Base-by-base conservation (phyloP, 148 eudicot species). In the Silene uniflora region DNA sequence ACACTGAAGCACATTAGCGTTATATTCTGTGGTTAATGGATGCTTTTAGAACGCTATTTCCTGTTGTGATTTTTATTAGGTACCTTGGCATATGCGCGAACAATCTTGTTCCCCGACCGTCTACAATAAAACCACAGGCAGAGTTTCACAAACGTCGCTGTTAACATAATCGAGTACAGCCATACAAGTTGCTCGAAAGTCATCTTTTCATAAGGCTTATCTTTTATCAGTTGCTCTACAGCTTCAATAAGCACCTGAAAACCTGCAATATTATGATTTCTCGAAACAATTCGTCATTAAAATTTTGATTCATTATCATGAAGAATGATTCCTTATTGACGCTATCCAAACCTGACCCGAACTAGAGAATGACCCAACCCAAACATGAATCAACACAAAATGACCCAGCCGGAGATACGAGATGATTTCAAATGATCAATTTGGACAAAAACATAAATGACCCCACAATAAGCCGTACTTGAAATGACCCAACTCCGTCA, bases 81-180 rank as follows among this genome's bases (percentile, higher is more conserved):
- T 73, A 89, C 94, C 94, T 88, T 90, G 16, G 92, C 95, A 77
- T 88, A 90, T 6, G 92, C 95, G 10, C 92, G 91, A 46, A 90
- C 91, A 23, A 90, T 90, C 77, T 83, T 76, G 83, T 86, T 88
- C 78, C 88, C 86, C 6, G 95, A 90, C 64, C 86, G 84, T 80
- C 82, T 90, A 73, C 95, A 90, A 67, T 90, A 90, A 73, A 88
- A 6, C 90, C 89, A 90, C 9, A 90, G 92, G 25, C 71, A 69
- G 13, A 90, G 84, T 79, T 90, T 90, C 17, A 88, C 87, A 17
- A 46, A 81, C 1, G 92, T 84, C 9, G 95, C 92, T 10, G 87
- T 72, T 10, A 89, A 80, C 92, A 90, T 90, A 35, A 90, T 90
- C 5, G 85, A 44, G 72, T 87, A 90, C 29, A 90, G 77, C 95